Base-by-base conservation (phyloP, 2,329 filamentous ascomycete species). In the Pestalotiopsis sp. region DNA sequence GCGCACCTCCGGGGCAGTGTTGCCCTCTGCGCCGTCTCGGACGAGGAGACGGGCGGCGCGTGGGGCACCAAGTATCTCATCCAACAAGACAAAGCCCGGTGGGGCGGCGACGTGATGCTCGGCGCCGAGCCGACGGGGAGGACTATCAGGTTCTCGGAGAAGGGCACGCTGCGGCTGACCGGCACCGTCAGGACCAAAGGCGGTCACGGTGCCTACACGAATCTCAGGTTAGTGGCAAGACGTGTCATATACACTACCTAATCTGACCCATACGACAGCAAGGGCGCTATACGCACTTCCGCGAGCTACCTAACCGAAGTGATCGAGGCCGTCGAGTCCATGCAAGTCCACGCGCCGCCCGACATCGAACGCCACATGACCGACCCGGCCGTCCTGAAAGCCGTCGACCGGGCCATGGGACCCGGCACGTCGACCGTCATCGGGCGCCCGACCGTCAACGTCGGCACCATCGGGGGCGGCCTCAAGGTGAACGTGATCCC, bases 21-120 rank as follows among this genome's bases (percentile, higher is more conserved):
- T n/a, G 38, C 61, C 14, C 7, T 64, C 9, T 64, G 61, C 25
- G 20, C 38, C 4, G 61, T 64, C 4, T 45, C 61, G 23, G 61
- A 64, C 39, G 61, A 64, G 25, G 61, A 64, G 61, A 64, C 61
- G 5, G 61, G 61, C 49, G 61, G 61, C 11, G 23, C 39, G 25
- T 64, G 61, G 61, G 61, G 61, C 2, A 64, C 61, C 38, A 64
- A 49, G 38, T 64, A 45, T 9, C 41, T 64, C 13, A 3, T 64
- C 12, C 39, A 52, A 6, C 36, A 64, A 12, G 61, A 64, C 13
- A 64, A 11, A 9, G 39, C 20, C 7, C 23, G 61, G 27, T 64
- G 61, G 61, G 61, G 61, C 13, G 61, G 61, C 25, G 61, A 64
- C 12, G 61, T 64, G 12, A 64, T 64, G 61, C 61, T 64, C n/a